These are phyloP conservation scores for Salix caprea DNA, from an alignment of 345 rosid species.

Conservation along the genomic window DNA sequence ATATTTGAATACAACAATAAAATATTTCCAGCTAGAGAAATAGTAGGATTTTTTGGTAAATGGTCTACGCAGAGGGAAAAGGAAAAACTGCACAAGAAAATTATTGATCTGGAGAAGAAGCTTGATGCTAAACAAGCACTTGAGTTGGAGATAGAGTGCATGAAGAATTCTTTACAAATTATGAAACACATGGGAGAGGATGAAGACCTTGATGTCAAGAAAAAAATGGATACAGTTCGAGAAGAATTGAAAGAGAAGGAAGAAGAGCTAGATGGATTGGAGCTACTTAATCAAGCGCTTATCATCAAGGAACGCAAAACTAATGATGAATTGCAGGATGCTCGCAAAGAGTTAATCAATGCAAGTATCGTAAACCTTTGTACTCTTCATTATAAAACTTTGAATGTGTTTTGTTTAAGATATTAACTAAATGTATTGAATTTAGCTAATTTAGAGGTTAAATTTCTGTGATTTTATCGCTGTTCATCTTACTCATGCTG, in stretches of 20 bases:
- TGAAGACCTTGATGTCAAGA: constrained; percentile 35
- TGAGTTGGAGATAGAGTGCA: constrained; percentile 70
- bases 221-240: constrained; percentile 38
- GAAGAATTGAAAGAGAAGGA: constrained; percentile 49
- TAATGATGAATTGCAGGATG: constrained; percentile 62
- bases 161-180: constrained; percentile 55
- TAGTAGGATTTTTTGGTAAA: not conserved
- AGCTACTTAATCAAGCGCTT: constrained; percentile 42
- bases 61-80: constrained; percentile 47
- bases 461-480: not conserved
- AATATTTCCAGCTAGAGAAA: not conserved
- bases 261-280: constrained; percentile 41
- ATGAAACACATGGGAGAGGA: constrained; percentile 64
- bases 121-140: constrained; percentile 63
- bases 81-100: constrained; percentile 47
- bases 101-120: constrained; percentile 44
- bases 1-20: not conserved
- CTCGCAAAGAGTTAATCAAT: constrained; percentile 61
- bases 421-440: not conserved
- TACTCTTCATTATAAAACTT: not conserved
- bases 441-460: not conserved
- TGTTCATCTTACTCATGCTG: no score
- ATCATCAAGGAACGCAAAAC: constrained; percentile 40
- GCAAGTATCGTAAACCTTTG: constrained; percentile 24
- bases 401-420: not conserved